Percentiles rank a stretch among this genome's conserved stretches.
These are phyloP conservation scores for Syncephalastrum monosporum DNA, from an alignment of 371 early-diverging fungal genomes.

Conservation along the genomic window DNA sequence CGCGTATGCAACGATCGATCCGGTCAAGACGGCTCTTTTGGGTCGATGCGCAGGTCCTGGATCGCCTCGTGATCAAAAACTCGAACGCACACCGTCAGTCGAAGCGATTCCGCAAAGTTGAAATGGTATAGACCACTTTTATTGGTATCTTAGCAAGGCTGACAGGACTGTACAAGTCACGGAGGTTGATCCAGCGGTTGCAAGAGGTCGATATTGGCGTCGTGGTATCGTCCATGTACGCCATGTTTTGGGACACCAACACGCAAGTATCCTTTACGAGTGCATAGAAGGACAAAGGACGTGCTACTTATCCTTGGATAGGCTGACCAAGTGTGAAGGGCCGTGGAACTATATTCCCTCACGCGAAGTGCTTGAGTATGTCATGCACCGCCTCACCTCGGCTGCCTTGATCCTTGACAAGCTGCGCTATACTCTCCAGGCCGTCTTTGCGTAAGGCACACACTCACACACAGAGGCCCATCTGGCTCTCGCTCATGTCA, in stretches of 20 bases:
- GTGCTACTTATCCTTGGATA: not conserved
- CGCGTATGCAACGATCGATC: no score
- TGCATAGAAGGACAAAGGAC: not conserved
- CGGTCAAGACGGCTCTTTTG: slow-evolving; percentile 26
- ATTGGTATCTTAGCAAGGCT: no score
- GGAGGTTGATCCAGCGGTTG: slow-evolving; percentile 32
- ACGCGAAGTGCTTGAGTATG: slow-evolving; percentile 37
- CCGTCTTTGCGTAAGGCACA: not conserved
- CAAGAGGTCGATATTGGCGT: slow-evolving; percentile 26
- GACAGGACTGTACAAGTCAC: slow-evolving; percentile 9
- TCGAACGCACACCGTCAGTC: slow-evolving; percentile 40
- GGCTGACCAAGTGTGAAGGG: slow-evolving; percentile 16
- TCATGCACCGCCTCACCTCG: slow-evolving; percentile 36
- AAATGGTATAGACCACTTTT: not conserved
- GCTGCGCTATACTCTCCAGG: slow-evolving; percentile 24
- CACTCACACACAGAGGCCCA: no score
- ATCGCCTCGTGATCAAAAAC: slow-evolving; percentile 35
- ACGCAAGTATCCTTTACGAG: slow-evolving; percentile 15
- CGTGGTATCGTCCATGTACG: slow-evolving; percentile 26
- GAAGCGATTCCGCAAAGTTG: slow-evolving; percentile 33
- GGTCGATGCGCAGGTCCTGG: slow-evolving; percentile 34
- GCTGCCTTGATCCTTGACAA: slow-evolving; percentile 37
- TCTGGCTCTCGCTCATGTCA: no score
- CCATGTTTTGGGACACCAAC: slow-evolving; percentile 35
- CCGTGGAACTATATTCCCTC: slow-evolving; percentile 34